Base-by-base conservation (phyloP, 805 yeast species). In the Metschnikowia cubensis region DNA sequence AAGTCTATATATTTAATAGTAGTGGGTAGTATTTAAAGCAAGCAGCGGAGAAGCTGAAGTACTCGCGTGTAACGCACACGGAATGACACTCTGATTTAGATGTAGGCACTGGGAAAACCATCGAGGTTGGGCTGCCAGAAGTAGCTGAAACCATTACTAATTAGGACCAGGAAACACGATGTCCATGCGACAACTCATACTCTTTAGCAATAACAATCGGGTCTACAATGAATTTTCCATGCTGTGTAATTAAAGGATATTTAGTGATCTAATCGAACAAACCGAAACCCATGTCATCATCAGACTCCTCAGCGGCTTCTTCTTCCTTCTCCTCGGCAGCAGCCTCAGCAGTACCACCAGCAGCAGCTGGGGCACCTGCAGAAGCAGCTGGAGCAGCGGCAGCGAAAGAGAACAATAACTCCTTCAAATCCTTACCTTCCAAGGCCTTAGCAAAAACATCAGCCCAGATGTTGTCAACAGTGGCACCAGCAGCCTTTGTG, bases 391-490 rank as follows among this genome's bases (percentile, higher is more conserved):
- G 74, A 52, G 72, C 75, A 61, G 75, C 43, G 51, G 77, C 76
- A 55, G 87, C 83, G 60, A 73, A 67, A 53, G 76, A 71, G 70
- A 70, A 73, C 68, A 85, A 77, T 62, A 88, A 80, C 66, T 85
- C 89, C 81, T 86, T 86, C 75, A 88, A 74, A 83, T 88, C 78
- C 77, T 85, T 86, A 68, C 89, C 89, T 67, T 78, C 84, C 63
- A 89, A 78, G 69, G 96, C 96, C 80, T 87, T 87, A 68, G 96
- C 87, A 79, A 77, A 89, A 64, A 88, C 81, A 68, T 87, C 87
- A 67, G 94, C 87, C 92, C 92, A 88, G 80, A 87, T 82, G 68
- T 75, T 52, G 54, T 87, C 95, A 68, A 86, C 88, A 51, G 80
- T 76, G 68, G 90, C 83, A 73, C 89, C 87, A 64, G 96, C 96